Conservation (phyloP, 1,139 yeast species). For the Saccharomycopsis hybrid region DNA sequence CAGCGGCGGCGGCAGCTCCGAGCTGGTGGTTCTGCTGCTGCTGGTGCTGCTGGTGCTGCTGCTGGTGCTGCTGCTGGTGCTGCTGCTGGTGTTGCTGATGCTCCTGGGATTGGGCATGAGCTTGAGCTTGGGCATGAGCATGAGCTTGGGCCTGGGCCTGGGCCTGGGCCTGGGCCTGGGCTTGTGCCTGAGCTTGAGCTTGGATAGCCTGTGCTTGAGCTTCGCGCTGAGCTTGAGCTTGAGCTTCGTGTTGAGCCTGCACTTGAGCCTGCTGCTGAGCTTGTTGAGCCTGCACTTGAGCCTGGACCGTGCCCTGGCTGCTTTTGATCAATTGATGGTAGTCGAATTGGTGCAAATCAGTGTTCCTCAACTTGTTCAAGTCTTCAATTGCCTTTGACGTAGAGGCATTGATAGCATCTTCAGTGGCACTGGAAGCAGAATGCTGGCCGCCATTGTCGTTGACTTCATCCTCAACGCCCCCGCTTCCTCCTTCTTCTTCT, state of each 20-base stretch:
- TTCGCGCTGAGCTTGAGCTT: constrained; percentile 20
- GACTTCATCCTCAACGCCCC: constrained; percentile 26
- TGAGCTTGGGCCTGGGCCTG: too few relatives aligned
- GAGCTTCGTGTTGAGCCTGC: constrained; percentile 9
- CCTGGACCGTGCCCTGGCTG: too few relatives aligned
- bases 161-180: constrained; percentile 2
- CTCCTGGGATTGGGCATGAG: neutral
- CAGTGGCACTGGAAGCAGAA: constrained; percentile 21
- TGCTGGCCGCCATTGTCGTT: constrained; percentile 36
- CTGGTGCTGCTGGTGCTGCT: constrained; percentile 24
- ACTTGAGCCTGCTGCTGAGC: constrained; percentile 10
- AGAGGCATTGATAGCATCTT: constrained; percentile 18
- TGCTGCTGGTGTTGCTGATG: constrained; percentile 21
- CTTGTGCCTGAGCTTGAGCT: constrained; percentile 12
- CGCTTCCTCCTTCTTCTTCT: neutral
- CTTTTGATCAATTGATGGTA: constrained; percentile 12
- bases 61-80: constrained; percentile 24
- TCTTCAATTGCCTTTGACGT: constrained; percentile 19
- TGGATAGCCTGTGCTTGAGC: constrained; percentile 15
- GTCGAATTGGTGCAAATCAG: constrained; percentile 22
- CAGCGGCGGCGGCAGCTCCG: neutral
- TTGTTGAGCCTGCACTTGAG: too few relatives aligned
- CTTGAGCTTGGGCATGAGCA: neutral
- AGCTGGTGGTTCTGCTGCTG: constrained; percentile 1
- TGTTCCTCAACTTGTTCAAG: constrained; percentile 28